A percentile compares a stretch with the other conserved stretches of the same genome.
These are phyloP conservation scores for Cyberlindnera euphorbiiphila DNA, from an alignment of 805 yeast species.

Conservation along the genomic window DNA sequence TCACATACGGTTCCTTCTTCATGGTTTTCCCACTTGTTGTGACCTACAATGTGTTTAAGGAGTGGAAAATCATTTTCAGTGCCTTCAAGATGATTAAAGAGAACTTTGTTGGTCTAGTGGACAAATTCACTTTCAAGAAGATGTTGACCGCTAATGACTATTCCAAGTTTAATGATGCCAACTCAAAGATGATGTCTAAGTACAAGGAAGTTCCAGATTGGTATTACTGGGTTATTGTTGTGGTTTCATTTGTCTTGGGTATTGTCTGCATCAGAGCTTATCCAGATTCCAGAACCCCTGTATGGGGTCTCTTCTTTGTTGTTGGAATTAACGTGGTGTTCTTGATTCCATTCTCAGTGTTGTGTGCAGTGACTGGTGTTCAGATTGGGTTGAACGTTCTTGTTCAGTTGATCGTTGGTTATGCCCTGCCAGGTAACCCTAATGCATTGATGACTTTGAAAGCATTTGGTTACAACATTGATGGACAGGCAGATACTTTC, in stretches of 20 bases:
- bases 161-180: conserved; percentile 25
- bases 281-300: conserved; percentile 49
- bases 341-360: conserved; percentile 47
- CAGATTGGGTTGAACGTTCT: conserved; percentile 47
- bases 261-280: conserved; percentile 41
- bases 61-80: conserved; percentile 34
- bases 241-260: conserved; percentile 41
- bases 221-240: conserved; percentile 37
- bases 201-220: conserved; percentile 62
- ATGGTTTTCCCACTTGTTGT: conserved; percentile 47
- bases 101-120: conserved; percentile 1
- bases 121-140: conserved; percentile 9
- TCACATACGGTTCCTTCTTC: conserved; percentile 51
- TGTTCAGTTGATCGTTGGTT: conserved; percentile 54
- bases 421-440: conserved; percentile 48
- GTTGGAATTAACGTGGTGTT: conserved; percentile 47
- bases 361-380: conserved; percentile 46
- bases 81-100: conserved; percentile 13
- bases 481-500: conserved; percentile 60
- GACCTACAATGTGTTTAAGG: conserved; percentile 41
- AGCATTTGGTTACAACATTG: conserved; percentile 54
- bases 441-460: conserved; percentile 49
- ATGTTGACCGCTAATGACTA: conserved; percentile 3
- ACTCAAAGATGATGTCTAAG: conserved; percentile 44
- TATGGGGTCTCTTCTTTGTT: conserved; percentile 56